Conservation (phyloP, 2,329 filamentous ascomycete genomes). For the Diplodia intermedia region DNA sequence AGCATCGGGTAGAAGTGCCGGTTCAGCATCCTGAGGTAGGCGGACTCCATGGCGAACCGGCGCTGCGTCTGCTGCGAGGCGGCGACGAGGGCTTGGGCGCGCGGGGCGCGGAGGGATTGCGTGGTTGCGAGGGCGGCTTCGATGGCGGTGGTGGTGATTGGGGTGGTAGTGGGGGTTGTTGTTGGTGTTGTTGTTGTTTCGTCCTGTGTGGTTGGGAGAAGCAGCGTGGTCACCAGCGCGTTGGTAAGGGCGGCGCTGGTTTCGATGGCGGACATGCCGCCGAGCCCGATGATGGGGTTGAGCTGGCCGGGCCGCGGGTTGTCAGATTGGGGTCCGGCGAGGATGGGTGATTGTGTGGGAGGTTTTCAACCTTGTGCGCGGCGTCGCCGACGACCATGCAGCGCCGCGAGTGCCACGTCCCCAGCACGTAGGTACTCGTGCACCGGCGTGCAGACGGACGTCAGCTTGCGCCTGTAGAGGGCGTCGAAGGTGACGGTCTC, state of each 20-base stretch:
- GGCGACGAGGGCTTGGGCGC: not conserved
- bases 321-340: no score
- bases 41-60: constrained; percentile 16
- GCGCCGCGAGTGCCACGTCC: not conserved
- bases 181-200: no score
- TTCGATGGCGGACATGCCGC: constrained; percentile 17
- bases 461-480: constrained; percentile 5
- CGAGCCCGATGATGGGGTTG: constrained; percentile 20
- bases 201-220: no score
- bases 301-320: no score
- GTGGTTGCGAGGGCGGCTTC: not conserved
- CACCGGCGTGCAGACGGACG: constrained; percentile 9
- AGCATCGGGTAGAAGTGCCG: not conserved
- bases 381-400: constrained; percentile 23
- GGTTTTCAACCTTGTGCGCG: constrained; percentile 23
- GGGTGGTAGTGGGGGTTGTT: no score
- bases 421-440: constrained; percentile 12
- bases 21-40: not conserved
- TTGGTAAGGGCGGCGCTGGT: constrained; percentile 10
- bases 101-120: not conserved
- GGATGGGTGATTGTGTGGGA: no score
- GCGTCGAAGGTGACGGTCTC: constrained; percentile 1
- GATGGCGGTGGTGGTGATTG: not conserved
- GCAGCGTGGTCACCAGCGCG: not conserved
- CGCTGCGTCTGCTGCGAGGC: not conserved